Base-by-base conservation (phyloP, 768 basidiomycete species). In the Boletus sp. region DNA sequence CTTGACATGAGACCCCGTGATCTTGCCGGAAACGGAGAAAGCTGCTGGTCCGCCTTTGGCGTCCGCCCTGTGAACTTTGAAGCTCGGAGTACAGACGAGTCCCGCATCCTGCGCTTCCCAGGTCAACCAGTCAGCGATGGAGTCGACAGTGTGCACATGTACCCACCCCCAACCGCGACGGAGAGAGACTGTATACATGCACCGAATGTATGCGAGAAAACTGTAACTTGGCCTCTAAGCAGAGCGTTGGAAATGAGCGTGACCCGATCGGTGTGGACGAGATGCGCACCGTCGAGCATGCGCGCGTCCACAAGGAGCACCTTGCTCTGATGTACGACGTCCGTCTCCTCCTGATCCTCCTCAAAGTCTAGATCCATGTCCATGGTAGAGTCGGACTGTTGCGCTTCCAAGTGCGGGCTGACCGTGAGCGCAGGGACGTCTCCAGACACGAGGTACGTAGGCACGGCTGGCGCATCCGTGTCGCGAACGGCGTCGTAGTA, bases 361-460 rank as follows among this genome's bases (percentile, higher is more conserved):
- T 79, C 77, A 50, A 74, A 68, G 51, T 77, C 74, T 37, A 74
- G 47, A 15, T 78, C 75, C 61, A 75, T 51, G 29, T 68, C 62
- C 57, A 70, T 61, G 7, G 59, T 50, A 13, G 32, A 50, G 8
- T 64, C 59, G 11, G 56, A 59, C 11, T 46, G 39, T 19, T 49
- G 45, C 41, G 40, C 53, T 37, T 25, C 45, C 0, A 47, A 39
- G 19, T 6, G 47, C 0, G 44, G 56, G 14, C 4, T 47, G 39
- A 50, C 45, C 7, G 47, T 55, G 46, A 72, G 56, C 47, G 67
- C 52, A 3, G 58, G 61, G 1, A 75, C 66, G 50, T 84, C 79
- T 25, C 90, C 90, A 14, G 78, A 81, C 13, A 93, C 61, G 35
- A 88, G 70, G 71, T 88, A 91, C 0, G 88, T 91, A n/a, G 90